These are phyloP conservation scores for Russula vinacea DNA, from an alignment of 768 basidiomycete genomes.

Conservation along the genomic window DNA sequence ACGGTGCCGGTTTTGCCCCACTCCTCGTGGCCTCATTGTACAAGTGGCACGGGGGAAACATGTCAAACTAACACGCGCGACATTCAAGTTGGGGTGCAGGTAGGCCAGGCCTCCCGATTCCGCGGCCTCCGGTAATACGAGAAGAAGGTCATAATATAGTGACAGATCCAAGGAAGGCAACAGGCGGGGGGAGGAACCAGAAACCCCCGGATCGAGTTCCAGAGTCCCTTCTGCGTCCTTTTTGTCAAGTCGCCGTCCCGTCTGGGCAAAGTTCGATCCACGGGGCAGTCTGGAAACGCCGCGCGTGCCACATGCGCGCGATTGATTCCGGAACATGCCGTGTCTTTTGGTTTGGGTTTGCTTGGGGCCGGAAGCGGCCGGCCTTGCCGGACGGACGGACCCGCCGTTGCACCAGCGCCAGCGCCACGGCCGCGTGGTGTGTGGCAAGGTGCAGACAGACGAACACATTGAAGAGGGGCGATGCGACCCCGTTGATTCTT, in stretches of 20 bases:
- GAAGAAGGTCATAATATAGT: neutral
- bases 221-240: neutral
- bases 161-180: too few relatives aligned
- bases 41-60: neutral
- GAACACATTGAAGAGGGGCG: neutral
- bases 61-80: neutral
- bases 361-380: neutral
- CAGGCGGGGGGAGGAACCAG: too few relatives aligned
- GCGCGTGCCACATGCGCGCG: neutral
- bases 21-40: too few relatives aligned
- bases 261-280: neutral
- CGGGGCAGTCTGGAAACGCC: neutral
- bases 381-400: neutral
- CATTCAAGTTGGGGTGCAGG: neutral
- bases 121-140: slow-evolving; percentile 8
- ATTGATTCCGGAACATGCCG: neutral
- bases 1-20: neutral
- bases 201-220: neutral
- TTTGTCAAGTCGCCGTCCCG: neutral
- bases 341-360: neutral
- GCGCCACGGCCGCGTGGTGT: too few relatives aligned
- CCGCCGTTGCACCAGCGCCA: neutral
- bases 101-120: neutral
- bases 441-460: too few relatives aligned
- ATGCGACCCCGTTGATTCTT: slow-evolving; percentile 4